Base-by-base conservation (phyloP, 371 early-diverging fungal species). In the Rhizomucor pusillus region DNA sequence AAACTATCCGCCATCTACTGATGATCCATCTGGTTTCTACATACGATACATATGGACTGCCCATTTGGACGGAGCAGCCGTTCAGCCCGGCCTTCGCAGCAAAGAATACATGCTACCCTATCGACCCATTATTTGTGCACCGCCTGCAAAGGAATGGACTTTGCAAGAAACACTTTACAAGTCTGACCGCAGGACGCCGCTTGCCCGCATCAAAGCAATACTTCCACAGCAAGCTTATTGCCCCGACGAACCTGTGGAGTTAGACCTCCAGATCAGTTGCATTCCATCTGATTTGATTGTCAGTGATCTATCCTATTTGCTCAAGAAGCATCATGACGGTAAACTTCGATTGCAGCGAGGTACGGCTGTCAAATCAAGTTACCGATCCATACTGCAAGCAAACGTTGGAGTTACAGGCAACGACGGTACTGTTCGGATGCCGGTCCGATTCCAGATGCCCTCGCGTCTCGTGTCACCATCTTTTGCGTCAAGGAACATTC, bases 11-110 rank as follows among this genome's bases (percentile, higher is more conserved):
- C 66, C 69, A 29, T 72, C 66, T 1, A 43, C 56, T 19, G 73
- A 65, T 19, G 60, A 62, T 20, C 71, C 68, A 19, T 23, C 52
- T 11, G 65, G 71, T 0, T 70, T 67, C 40, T 59, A 55, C 3
- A 57, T 71, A 34, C 67, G 53, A 12, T 70, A 70, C 22, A 62
- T 81, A 9, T 81, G 77, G 77, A 65, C 72, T n/a, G 81, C 77
- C 1, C 67, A 69, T 35, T 54, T 78, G 0, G 75, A 76, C 19
- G 75, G 75, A 4, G 74, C 81, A 12, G 66, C 51, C 1, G 29
- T 57, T 1, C 61, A 59, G 16, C 59, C 65, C 0, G 66, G 63
- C 1, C 33, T 64, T n/a, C 52, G 60, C 9, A 66, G 66, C 33
- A 46, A 51, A 50, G 66, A 73, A 36, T 50, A 54, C 24, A 35